Evolutionary conservation across 164 flowering plant genomes (phyloP).

Genomic region (Magnolia officinalis): DNA sequence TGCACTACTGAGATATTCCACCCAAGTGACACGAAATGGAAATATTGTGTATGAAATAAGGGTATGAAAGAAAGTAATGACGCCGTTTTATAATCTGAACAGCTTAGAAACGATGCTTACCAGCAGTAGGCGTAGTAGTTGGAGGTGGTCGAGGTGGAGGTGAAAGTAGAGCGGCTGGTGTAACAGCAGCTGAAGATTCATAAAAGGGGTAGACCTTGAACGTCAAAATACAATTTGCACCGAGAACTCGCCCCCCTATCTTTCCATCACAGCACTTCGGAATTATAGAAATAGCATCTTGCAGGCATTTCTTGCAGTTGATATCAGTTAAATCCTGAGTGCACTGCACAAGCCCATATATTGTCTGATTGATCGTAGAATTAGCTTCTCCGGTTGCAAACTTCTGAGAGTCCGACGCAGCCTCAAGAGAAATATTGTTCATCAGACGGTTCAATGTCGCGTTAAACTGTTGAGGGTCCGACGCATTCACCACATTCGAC

Average conservation of each 20-base stretch:
- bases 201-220: background rate
- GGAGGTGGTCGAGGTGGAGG: background rate
- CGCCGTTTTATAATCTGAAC: too few species aligned
- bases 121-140: background rate
- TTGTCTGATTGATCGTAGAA: background rate
- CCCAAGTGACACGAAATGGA: too few species aligned
- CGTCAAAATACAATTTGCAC: background rate
- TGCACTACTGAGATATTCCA: too few species aligned
- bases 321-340: background rate
- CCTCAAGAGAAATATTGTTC: background rate
- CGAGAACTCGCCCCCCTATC: background rate
- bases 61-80: too few species aligned
- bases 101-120: too few species aligned
- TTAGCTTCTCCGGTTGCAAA: background rate
- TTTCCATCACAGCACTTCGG: background rate
- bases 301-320: background rate
- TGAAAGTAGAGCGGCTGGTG: background rate
- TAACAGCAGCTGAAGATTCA: background rate
- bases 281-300: background rate
- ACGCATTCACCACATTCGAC: background rate
- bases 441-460: background rate
- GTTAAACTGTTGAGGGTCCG: background rate
- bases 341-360: constrained; percentile 4
- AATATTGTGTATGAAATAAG: too few species aligned
- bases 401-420: background rate